Base-by-base conservation (phyloP, 768 basidiomycete species). In the Boletellus ananas region DNA sequence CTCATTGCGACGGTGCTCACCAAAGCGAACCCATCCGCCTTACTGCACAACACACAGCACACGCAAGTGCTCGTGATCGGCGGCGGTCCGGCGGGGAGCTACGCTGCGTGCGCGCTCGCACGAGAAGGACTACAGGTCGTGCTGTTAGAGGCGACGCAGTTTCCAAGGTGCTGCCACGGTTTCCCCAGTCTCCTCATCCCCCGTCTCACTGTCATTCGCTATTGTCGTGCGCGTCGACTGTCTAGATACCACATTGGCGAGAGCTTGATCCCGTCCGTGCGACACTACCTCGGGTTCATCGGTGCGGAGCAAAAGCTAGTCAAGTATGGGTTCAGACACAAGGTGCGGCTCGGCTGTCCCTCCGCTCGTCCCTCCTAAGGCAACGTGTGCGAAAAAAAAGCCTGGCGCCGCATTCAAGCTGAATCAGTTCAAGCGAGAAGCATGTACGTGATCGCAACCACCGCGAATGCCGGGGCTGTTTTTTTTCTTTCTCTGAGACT, bases 401-500 rank as follows among this genome's bases (percentile, higher is more conserved):
- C 79, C 79, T 1, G 83, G 83, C 25, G 78, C 79, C 36, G 79
- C 78, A 4, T 70, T 85, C 64, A 85, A 85, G 58, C 72, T 85
- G 45, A 76, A 74, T 35, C 75, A 75, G 41, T 72, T 65, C 55
- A 80, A 78, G 58, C 72, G 67, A 4, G 83, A 84, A 64, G 79
- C 76, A 37, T 84, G 82, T 83, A 58, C 54, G 81, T 69, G 34
- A 10, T 9, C 33, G 29, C 35, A 33, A 6, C 6, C 1, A 4
- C 6, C 16, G 18, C 11, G 14, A 8, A 23, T 23, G 23, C 23
- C 23, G 7, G 25, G 25, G 25, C 8, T 8, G 25, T 8, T 27
- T 27, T 27, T 27, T 7, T 14, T 11, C 14, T 25, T 33, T 23
- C 23, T 23, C 23, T 23, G 37, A 11, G 10, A 13, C 35, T 7